Evolutionary conservation across 805 yeast species (phyloP).

Genomic region (Cyberlindnera misumaiensis): DNA sequence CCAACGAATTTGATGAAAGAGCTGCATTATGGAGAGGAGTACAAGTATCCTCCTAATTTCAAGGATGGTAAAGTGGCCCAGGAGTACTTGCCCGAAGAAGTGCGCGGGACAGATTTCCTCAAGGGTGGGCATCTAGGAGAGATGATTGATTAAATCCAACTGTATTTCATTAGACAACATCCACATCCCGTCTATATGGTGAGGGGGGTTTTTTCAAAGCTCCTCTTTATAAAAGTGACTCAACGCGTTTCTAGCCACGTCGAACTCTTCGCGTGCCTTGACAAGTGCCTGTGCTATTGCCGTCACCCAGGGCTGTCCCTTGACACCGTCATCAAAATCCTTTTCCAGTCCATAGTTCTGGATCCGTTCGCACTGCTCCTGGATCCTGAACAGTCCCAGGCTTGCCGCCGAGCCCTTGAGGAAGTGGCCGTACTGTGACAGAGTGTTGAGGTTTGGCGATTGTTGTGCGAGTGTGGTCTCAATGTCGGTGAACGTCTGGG

Average conservation of each 20-base stretch:
- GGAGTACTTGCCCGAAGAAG: constrained; percentile 62
- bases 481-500: constrained; percentile 69
- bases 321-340: constrained; percentile 25
- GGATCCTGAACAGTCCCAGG: constrained; percentile 75
- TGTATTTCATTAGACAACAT: neutral
- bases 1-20: constrained; percentile 90
- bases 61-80: constrained; percentile 69
- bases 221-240: constrained; percentile 42
- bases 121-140: constrained; percentile 47
- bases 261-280: constrained; percentile 45
- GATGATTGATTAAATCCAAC: neutral
- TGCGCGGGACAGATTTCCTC: constrained; percentile 43
- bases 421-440: constrained; percentile 83
- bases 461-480: constrained; percentile 38
- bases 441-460: constrained; percentile 36
- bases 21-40: constrained; percentile 75
- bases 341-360: constrained; percentile 70
- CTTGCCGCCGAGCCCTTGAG: constrained; percentile 95
- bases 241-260: constrained; percentile 42
- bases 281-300: constrained; percentile 48
- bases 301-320: constrained; percentile 21
- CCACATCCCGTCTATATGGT: too few relatives aligned
- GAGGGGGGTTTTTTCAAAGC: too few relatives aligned
- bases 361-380: constrained; percentile 84
- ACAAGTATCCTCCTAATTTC: constrained; percentile 84